Evolutionary conservation across 1,284 basidiomycete genomes (phyloP), one percentile per base, ranked within the genome.

Genomic region (Ganoderma lingzhi): DNA sequence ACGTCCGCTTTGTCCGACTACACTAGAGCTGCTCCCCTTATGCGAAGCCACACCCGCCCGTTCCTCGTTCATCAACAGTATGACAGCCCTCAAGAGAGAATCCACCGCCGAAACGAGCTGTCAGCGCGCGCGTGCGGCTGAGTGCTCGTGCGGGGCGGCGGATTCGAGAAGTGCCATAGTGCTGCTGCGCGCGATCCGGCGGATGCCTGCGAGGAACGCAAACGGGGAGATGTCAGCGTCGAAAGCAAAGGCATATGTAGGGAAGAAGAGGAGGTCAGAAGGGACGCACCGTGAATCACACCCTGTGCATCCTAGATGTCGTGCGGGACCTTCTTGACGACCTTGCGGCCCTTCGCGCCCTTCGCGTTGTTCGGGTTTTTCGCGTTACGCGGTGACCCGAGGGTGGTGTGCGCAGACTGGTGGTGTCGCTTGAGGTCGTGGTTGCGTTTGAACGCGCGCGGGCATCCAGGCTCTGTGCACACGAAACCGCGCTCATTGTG

Each of bases 351-450:
- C 51, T 66, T 41, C 10, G n/a, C 48, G 10, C 48, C 30, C 41
- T 66, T 59, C 9, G 12, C 23, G 42, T 56, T 19, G n/a, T 14
- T 15, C 64, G 66, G 6, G 51, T 56, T 19, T 15, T 14, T 15
- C 62, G 66, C 66, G 55, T 44, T 63, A 5, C 71, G 69, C 30
- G 71, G 71, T 2, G 71, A 72, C 30, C 69, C 71, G 17, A 62
- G 53, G 35, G 41, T n/a, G 5, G 71, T 70, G 62, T 72, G 71
- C 60, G 59, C 68, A 2, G 62, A 65, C 15, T 68, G 66, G 35
- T 44, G 30, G 37, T 72, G 71, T 0, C 71, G 66, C 8, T 1
- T 30, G 44, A 70, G 65, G 63, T 72, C 71, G 48, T 72, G 71
- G 59, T 64, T 66, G n/a, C 71, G 64, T 23, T 64, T 65, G 63